Percentiles rank a stretch among this genome's conserved stretches.
Conservation (phyloP, 2,329 filamentous ascomycete species). For the Stachybotrys echinatus region DNA sequence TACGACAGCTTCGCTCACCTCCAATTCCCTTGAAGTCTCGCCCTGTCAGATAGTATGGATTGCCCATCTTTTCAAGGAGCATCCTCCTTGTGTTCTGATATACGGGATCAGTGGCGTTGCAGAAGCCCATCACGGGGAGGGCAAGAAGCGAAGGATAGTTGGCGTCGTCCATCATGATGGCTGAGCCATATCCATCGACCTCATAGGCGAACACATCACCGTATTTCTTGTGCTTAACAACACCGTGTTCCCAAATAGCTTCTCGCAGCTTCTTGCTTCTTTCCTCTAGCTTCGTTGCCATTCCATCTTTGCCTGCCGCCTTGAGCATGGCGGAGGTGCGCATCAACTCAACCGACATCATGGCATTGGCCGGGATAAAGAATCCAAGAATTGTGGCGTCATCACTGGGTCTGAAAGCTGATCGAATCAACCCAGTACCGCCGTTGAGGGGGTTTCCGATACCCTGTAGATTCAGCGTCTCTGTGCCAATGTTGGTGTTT, state of each 20-base stretch:
- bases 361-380: slow-evolving; percentile 92
- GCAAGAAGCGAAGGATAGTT: slow-evolving; percentile 80
- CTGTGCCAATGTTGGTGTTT: slow-evolving; percentile 74
- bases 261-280: slow-evolving; percentile 61
- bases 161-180: slow-evolving; percentile 83
- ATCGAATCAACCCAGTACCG: slow-evolving; percentile 80
- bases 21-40: slow-evolving; percentile 80
- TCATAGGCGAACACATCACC: slow-evolving; percentile 82
- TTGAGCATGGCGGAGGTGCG: slow-evolving; percentile 67
- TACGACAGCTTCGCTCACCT: slow-evolving; percentile 42
- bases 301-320: slow-evolving; percentile 47
- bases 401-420: slow-evolving; percentile 90
- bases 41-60: slow-evolving; percentile 84
- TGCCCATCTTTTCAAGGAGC: slow-evolving; percentile 68
- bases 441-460: slow-evolving; percentile 86
- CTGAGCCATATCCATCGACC: slow-evolving; percentile 79
- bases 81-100: slow-evolving; percentile 84
- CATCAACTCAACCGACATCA: slow-evolving; percentile 87
- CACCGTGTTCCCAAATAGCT: slow-evolving; percentile 79
- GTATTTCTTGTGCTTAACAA: slow-evolving; percentile 69
- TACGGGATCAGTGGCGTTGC: slow-evolving; percentile 55
- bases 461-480: slow-evolving; percentile 78
- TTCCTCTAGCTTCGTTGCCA: slow-evolving; percentile 50
- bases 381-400: slow-evolving; percentile 92
- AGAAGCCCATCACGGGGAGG: slow-evolving; percentile 73